A percentile compares a stretch with the other conserved stretches of the same genome.
phyloP scores from a whole-genome alignment of 2,329 filamentous ascomycete genomes.

The Aspergillus neotritici region DNA sequence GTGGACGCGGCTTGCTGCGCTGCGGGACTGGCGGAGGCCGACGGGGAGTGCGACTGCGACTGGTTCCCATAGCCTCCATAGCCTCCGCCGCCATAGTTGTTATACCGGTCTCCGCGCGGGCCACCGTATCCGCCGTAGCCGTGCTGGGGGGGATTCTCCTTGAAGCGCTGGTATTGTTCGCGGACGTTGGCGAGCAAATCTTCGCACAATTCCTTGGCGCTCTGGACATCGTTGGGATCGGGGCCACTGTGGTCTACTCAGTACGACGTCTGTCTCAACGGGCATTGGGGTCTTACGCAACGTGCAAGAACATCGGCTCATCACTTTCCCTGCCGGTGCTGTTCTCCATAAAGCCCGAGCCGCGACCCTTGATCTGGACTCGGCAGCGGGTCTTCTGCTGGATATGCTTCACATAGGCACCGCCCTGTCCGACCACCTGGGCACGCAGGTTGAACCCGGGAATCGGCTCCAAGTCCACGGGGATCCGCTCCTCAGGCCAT shows the following conservation, averaged over 20 bases:
- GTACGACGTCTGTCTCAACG: constrained; percentile 9
- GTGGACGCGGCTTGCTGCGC: constrained; percentile 38
- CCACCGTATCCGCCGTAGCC: constrained; percentile 52
- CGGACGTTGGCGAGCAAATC: constrained; percentile 82
- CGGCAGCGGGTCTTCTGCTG: constrained; percentile 92
- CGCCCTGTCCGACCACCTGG: constrained; percentile 90
- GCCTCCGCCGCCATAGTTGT: constrained; percentile 38
- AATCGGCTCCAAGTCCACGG: constrained; percentile 82
- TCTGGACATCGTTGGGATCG: constrained; percentile 76
- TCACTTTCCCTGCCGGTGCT: constrained; percentile 87
- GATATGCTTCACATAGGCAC: constrained; percentile 96
- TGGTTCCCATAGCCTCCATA: constrained; percentile 33
- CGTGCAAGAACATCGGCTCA: constrained; percentile 93
- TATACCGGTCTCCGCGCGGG: constrained; percentile 45
- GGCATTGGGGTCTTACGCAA: constrained; percentile 56
- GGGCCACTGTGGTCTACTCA: constrained; percentile 61
- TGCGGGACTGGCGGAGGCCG: constrained; percentile 41
- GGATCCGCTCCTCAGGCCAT: constrained; percentile 97
- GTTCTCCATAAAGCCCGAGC: constrained; percentile 88
- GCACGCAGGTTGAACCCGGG: constrained; percentile 93
- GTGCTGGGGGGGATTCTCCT: constrained; percentile 67
- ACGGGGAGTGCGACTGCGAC: constrained; percentile 36
- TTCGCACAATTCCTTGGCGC: constrained; percentile 81
- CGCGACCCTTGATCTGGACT: constrained; percentile 95
- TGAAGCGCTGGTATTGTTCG: constrained; percentile 86